These are phyloP conservation scores for Hypoxylon sp. DNA, from an alignment of 2,329 filamentous ascomycete species.

Conservation along the genomic window DNA sequence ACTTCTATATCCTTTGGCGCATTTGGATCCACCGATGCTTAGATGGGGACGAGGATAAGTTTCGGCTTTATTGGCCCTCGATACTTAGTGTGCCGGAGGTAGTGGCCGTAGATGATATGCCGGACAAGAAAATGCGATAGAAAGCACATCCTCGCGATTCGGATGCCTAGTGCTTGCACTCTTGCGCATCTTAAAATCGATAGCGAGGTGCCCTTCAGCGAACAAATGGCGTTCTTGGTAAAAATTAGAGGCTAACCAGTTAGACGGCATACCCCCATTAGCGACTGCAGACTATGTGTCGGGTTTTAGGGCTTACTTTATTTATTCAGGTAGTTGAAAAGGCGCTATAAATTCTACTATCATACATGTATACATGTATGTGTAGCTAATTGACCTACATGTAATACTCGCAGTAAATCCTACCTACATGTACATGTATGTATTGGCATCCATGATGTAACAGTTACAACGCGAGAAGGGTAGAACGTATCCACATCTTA, in stretches of 20 bases:
- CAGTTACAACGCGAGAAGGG: neutral
- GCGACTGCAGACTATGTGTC: neutral
- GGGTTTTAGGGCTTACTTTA: neutral
- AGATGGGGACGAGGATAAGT: constrained; percentile 80
- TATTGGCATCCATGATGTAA: neutral
- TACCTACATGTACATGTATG: neutral
- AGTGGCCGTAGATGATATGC: constrained; percentile 52
- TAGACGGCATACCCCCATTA: neutral
- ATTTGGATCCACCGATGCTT: constrained; percentile 85
- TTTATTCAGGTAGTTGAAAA: neutral
- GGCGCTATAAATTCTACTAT: neutral
- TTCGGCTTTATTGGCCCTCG: constrained; percentile 77
- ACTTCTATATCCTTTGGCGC: constrained; percentile 88
- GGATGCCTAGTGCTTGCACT: constrained; percentile 1
- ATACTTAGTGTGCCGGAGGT: constrained; percentile 68
- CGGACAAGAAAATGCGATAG: constrained; percentile 51
- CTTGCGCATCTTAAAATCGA: neutral
- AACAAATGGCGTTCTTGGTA: constrained; percentile 15
- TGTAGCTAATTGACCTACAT: neutral
- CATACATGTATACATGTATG: too few species aligned
- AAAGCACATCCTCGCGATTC: neutral
- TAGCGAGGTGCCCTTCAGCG: neutral
- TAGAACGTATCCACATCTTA: neutral
- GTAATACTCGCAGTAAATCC: neutral
- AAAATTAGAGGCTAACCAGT: constrained; percentile 3